Base-by-base conservation (phyloP, 208 protist genomes). In the Crithidia fasciculata region DNA sequence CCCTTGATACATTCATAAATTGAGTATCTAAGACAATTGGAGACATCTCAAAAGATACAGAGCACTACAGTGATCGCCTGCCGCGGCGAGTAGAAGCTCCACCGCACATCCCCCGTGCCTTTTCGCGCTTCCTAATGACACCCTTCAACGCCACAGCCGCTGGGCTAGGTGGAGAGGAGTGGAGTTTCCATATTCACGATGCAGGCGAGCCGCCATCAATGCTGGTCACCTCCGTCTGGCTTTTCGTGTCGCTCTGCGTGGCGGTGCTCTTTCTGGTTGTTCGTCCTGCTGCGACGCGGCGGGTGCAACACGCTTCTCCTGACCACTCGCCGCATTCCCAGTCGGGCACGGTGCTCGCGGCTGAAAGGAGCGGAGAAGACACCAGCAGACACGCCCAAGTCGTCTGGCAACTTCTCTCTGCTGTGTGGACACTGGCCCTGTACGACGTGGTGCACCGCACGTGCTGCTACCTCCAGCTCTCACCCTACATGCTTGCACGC, bases 261-360 rank as follows among this genome's bases (percentile, higher is more conserved):
- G 80, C 79, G 7, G 2, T 81, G 3, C 63, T 92, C 8, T 92
- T 92, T 79, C 76, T 78, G 4, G 69, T 89, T 6, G 16, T 83
- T 13, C 82, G 87, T 2, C 78, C 79, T 2, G 76, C 74, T 2
- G 60, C 69, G 15, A 65, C 69, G 8, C 65, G 37, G 6, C 61
- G 43, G 15, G 43, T 71, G 7, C 61, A 69, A 12, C 16, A 28
- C 28, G 28, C 28, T 28, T 28, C 28, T 28, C 28, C 28, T 28
- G 28, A 37, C 5, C 2, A 53, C 6, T 45, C 53, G 40, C 47
- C n/a, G 45, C 50, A 19, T 2, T 7, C n/a, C 5, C 44, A 56
- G 37, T 7, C 4, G 19, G n/a, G 28, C 28, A 28, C 28, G 28
- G 28, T 28, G 28, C 28, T 28, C 28, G 28, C 28, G 28, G 50